Evolutionary conservation across 2,329 filamentous ascomycete genomes (phyloP).

Genomic region (Celoporthe dispersa): DNA sequence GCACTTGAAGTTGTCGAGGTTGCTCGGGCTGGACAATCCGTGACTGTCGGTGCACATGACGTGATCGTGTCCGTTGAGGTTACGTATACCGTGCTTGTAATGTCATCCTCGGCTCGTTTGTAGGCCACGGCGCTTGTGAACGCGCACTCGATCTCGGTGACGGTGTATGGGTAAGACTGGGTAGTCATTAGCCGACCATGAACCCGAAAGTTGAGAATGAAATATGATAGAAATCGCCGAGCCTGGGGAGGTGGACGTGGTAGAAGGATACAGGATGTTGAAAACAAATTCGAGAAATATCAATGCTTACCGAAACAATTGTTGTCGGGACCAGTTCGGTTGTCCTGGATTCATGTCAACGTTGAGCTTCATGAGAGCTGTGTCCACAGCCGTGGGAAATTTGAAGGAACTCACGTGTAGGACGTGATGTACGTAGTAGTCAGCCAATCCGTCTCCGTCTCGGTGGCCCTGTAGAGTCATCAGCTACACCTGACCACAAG

Average conservation of each 20-base stretch:
- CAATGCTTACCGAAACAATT: constrained; percentile 24
- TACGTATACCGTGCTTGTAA: constrained; percentile 11
- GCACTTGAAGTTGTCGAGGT: neutral
- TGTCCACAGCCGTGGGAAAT: neutral
- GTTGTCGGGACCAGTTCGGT: constrained; percentile 25
- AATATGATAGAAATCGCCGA: no score
- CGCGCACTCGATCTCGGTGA: constrained; percentile 27
- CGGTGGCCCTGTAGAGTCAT: constrained; percentile 6
- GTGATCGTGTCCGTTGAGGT: constrained; percentile 20
- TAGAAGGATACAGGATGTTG: neutral
- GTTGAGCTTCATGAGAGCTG: neutral
- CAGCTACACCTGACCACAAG: neutral
- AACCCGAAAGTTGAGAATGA: neutral
- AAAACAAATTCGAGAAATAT: neutral
- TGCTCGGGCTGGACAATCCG: constrained; percentile 18
- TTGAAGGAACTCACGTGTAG: constrained; percentile 4
- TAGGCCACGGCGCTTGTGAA: constrained; percentile 14
- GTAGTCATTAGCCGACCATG: neutral
- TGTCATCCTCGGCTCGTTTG: constrained; percentile 11
- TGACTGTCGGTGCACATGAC: constrained; percentile 15
- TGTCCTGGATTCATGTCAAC: constrained; percentile 22
- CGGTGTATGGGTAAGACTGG: constrained; percentile 30
- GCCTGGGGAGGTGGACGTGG: neutral
- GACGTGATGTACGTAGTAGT: constrained; percentile 11
- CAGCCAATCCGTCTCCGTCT: constrained; percentile 11